Percentiles rank a stretch among this genome's conserved stretches.
phyloP scores from a whole-genome alignment of 1,284 basidiomycete genomes.

The Ganoderma lucidum region DNA sequence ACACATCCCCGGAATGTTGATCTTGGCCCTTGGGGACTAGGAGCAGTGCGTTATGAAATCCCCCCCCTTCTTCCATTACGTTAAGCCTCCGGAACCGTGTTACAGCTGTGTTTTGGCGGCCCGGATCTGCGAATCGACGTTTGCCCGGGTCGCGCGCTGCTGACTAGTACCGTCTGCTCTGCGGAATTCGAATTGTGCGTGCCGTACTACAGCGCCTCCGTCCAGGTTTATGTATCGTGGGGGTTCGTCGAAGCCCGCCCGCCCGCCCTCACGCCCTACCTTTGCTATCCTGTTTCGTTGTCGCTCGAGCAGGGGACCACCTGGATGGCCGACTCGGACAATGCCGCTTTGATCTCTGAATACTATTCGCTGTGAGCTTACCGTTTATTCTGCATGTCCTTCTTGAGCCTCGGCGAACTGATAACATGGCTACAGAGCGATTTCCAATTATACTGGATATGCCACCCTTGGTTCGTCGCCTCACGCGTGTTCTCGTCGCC shows the following conservation, averaged over 20 bases:
- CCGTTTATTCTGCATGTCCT: not conserved
- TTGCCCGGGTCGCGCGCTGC: not conserved
- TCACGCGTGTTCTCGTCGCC: not conserved
- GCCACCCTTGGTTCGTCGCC: not conserved
- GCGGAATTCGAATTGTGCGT: not conserved
- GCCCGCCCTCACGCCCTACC: not conserved
- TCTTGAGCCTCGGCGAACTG: not conserved
- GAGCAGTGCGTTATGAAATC: not conserved
- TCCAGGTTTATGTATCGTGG: not conserved
- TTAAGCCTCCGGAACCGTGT: not conserved
- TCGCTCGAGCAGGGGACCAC: not conserved
- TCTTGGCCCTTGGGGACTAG: not conserved
- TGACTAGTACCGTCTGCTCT: not conserved
- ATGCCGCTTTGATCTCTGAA: not conserved
- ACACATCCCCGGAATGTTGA: not conserved
- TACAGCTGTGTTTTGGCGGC: not conserved
- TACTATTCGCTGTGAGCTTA: not conserved
- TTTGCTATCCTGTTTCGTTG: not conserved
- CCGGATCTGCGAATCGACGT: not conserved
- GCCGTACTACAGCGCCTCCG: not conserved
- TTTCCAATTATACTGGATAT: not conserved
- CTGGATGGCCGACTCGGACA: not conserved
- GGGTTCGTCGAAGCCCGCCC: not conserved
- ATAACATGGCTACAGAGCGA: not conserved
- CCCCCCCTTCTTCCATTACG: not conserved